Conservation (phyloP, 495 filamentous ascomycete genomes). For the Massariosphaeria phaeospora region DNA sequence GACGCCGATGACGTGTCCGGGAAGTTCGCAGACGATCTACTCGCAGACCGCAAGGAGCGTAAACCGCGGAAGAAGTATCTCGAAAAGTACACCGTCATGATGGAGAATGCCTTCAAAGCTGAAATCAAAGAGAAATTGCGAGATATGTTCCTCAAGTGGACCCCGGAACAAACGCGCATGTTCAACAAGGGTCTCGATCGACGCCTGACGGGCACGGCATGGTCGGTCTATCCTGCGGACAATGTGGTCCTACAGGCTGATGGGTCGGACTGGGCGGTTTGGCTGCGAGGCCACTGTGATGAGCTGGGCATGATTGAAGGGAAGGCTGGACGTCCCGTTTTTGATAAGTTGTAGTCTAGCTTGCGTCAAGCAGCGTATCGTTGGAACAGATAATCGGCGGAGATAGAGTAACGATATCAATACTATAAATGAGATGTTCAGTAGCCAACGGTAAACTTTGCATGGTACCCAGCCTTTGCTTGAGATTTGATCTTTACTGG, state of each 20-base stretch:
- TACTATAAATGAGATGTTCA: too few relatives aligned
- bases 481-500: too few relatives aligned
- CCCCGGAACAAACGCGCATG: background rate
- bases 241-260: conserved; percentile 48
- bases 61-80: background rate
- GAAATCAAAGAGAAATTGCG: background rate
- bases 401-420: too few relatives aligned
- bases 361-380: too few relatives aligned
- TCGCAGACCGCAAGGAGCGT: conserved; percentile 5
- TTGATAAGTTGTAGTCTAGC: too few relatives aligned
- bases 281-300: conserved; percentile 3
- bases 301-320: background rate
- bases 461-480: too few relatives aligned
- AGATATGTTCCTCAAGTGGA: background rate
- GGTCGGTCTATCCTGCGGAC: conserved; percentile 47
- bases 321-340: background rate
- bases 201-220: conserved; percentile 11
- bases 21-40: background rate
- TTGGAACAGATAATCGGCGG: too few relatives aligned
- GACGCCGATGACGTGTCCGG: background rate
- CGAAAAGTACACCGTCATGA: background rate
- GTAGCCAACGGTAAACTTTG: too few relatives aligned
- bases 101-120: background rate
- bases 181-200: conserved; percentile 19
- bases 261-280: conserved; percentile 50